Evolutionary conservation across 2,329 filamentous ascomycete genomes (phyloP).

Genomic region (Hortaea sp.): DNA sequence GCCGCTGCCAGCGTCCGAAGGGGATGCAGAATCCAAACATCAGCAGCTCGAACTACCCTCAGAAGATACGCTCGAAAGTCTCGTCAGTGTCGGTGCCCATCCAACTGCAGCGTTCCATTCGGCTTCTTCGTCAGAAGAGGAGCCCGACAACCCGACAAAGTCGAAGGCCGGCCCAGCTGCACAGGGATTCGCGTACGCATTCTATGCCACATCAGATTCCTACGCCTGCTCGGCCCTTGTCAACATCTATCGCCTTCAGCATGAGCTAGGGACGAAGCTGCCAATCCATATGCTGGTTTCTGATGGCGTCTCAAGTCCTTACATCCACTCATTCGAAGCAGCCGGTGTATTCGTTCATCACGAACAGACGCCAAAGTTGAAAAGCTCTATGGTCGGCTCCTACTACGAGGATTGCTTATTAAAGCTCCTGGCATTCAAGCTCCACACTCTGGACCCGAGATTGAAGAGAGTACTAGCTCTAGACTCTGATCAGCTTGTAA

Average conservation of each 20-base stretch:
- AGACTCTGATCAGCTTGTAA: constrained; percentile 21
- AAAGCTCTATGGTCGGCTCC: constrained; percentile 1
- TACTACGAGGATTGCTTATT: constrained; percentile 21
- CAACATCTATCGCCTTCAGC: constrained; percentile 19
- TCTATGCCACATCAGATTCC: constrained; percentile 19
- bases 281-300: constrained; percentile 19
- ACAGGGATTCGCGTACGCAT: constrained; percentile 17
- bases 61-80: neutral
- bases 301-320: constrained; percentile 7
- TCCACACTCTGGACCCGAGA: constrained; percentile 15
- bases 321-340: constrained; percentile 10
- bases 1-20: neutral
- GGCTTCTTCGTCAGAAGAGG: neutral
- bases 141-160: neutral
- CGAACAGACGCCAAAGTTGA: constrained; percentile 12
- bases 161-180: neutral
- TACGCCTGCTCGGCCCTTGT: constrained; percentile 22
- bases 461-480: constrained; percentile 17
- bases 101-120: neutral
- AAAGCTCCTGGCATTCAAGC: constrained; percentile 21
- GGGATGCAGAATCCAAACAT: neutral
- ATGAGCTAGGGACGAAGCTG: constrained; percentile 9
- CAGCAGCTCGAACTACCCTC: neutral
- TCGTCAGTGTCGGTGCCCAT: neutral
- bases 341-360: constrained; percentile 11